Evolutionary conservation across 768 basidiomycete species (phyloP), one percentile per base, ranked within the genome.

Genomic region (Tulasnella sp.): DNA sequence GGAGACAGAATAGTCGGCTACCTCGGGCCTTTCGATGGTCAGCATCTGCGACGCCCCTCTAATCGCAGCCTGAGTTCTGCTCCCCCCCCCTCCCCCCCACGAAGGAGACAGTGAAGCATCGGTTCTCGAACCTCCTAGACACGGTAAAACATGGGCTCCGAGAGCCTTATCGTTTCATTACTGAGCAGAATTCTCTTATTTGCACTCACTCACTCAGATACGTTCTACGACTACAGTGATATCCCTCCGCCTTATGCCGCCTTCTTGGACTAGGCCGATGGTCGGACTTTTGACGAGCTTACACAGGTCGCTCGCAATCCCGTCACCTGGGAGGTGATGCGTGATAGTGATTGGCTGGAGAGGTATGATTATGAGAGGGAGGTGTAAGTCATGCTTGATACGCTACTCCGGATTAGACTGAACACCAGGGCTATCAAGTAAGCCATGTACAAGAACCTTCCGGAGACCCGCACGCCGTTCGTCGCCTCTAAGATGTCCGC

Each of bases 301-400:
- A 25, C 49, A n/a, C 21, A 15, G 2, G 27, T 19, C 19, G 11
- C 31, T 7, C n/a, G n/a, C 21, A 3, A 5, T 3, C 27, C 25
- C 19, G 21, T 51, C 25, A 51, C 25, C 9, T 5, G 49, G 15
- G n/a, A 30, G 7, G 19, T 25, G 17, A 12, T 22, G 27, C 27
- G 25, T 8, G 27, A 51, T 41, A 19, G 19, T 10, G 53, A 44
- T 19, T 15, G 17, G 21, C 53, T 44, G 17, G 53, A 54, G 38
- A 38, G 29, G 9, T 54, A 31, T n/a, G 53, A 54, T 44, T 54
- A 54, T 41, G 53, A 43, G 24, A 41, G 29, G n/a, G 29, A 31
- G 19, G 27, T 31, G 19, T 38, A 38, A 19, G 53, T 38, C 21
- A 2, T 54, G 17, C 29, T n/a, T 31, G 25, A 54, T 19, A 38